Evolutionary conservation across 306 rosid species (phyloP), one percentile per base, ranked within the genome.

Genomic region (Biancaea sappan): DNA sequence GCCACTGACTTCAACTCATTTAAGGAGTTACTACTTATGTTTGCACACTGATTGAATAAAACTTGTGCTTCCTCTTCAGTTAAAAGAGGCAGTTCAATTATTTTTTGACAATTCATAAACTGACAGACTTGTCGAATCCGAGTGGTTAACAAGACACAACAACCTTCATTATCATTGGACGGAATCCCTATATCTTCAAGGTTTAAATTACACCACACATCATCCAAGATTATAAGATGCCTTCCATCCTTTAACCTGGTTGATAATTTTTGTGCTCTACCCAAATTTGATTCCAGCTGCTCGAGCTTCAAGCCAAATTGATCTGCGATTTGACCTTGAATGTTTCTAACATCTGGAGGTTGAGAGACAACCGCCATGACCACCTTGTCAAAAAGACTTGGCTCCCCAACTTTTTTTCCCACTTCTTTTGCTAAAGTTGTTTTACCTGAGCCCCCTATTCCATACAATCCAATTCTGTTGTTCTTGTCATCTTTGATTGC

Each of bases 221-320:
- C 65, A 53, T 71, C 56, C 25, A 71, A 6, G 41, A 71, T 71
- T 54, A 71, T 5, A 38, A 71, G 56, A 18, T 0, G 40, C 5
- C 8, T 71, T 2, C 1, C 16, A 3, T 0, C 2, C 6, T 11
- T 37, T 24, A 65, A 24, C 26, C 57, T 46, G 6, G 0, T 0
- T 0, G 51, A 53, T 8, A 71, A 1, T 5, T 2, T 3, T 37
- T 8, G 14, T 0, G 38, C 75, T 37, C 75, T 71, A 0, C 40
- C 13, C 0, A 0, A 0, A 0, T 24, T 16, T 0, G 56, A 11
- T 25, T 66, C n/a, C n/a, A n/a, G 35, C 0, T n/a, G 43, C 0
- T 5, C 0, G 0, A 54, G 0, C 0, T 10, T 2, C 19, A 71
- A 40, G 0, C 4, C 16, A 4, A 37, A 1, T 15, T 4, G 22